Conservation (phyloP, 192 early-diverging fungal genomes). For the Paraglomus occultum region DNA sequence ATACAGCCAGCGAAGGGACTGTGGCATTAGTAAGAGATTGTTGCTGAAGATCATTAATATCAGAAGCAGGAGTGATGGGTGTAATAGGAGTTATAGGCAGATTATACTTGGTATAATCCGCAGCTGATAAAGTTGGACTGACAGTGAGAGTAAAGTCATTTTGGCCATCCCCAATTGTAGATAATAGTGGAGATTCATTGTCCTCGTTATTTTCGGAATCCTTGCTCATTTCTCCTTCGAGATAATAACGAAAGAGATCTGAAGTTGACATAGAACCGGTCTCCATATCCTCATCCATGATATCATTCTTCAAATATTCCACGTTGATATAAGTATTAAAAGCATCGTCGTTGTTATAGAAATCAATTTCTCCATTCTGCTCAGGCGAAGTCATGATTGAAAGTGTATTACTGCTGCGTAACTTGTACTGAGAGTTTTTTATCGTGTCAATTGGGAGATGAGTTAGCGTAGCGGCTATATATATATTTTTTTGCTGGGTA, state of each 20-base stretch:
- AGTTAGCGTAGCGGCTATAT: too few species aligned
- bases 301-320: constrained; percentile 16
- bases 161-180: constrained; percentile 4
- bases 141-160: constrained; percentile 7
- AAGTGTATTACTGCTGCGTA: too few species aligned
- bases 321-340: constrained; percentile 21
- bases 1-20: constrained; percentile 18
- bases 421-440: too few species aligned
- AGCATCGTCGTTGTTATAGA: constrained; percentile 8
- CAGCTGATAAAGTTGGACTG: neutral
- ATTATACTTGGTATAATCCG: neutral
- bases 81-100: neutral
- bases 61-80: neutral
- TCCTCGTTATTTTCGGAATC: neutral
- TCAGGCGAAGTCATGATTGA: neutral
- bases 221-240: constrained; percentile 22
- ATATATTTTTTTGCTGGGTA: too few species aligned
- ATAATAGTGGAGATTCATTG: neutral
- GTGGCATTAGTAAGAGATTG: constrained; percentile 1
- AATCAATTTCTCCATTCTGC: constrained; percentile 8
- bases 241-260: constrained; percentile 26
- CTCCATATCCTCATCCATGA: constrained; percentile 28
- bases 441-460: too few species aligned
- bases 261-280: constrained; percentile 14
- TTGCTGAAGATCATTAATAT: neutral